Percentiles rank a stretch among this genome's conserved stretches.
phyloP scores from a whole-genome alignment of 2,329 filamentous ascomycete genomes.

The Talaromyces sp. region DNA sequence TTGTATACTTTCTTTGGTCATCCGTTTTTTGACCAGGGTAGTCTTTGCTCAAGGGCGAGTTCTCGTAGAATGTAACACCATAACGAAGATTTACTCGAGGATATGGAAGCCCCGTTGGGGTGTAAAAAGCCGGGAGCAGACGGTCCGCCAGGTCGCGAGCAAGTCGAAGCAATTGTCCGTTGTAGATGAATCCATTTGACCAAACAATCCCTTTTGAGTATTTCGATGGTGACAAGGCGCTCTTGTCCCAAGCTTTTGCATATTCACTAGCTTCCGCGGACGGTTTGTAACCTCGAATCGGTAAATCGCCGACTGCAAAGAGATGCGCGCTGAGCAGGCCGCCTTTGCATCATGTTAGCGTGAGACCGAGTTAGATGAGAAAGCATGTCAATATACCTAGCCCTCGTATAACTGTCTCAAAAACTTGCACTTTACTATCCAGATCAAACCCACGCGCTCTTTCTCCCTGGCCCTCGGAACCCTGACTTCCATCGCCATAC shows the following conservation, averaged over 20 bases:
- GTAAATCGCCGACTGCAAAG: constrained; percentile 86
- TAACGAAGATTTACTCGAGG: constrained; percentile 87
- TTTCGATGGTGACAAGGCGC: constrained; percentile 21
- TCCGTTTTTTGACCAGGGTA: constrained; percentile 45
- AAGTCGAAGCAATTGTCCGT: constrained; percentile 86
- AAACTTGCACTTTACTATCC: constrained; percentile 97
- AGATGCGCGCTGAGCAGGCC: constrained; percentile 89
- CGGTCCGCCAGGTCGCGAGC: constrained; percentile 81
- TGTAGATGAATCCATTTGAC: constrained; percentile 75
- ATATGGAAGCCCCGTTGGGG: constrained; percentile 86
- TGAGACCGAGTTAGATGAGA: neutral
- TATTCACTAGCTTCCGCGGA: constrained; percentile 34
- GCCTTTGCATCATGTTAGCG: constrained; percentile 44
- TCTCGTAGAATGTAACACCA: constrained; percentile 88
- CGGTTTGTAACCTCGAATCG: constrained; percentile 74
- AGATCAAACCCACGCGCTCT: constrained; percentile 82
- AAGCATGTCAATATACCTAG: constrained; percentile 36
- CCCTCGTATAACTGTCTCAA: constrained; percentile 94
- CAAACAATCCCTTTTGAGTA: constrained; percentile 56
- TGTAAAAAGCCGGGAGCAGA: constrained; percentile 87
- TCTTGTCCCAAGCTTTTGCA: constrained; percentile 43
- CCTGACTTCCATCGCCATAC: constrained; percentile 79
- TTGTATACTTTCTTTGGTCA: constrained; percentile 42
- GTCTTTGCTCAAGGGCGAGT: constrained; percentile 69
- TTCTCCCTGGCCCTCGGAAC: constrained; percentile 65